A percentile compares a stretch with the other conserved stretches of the same genome.
Conservation (phyloP, 768 basidiomycete species). For the Udeniomyces megalosporus region DNA sequence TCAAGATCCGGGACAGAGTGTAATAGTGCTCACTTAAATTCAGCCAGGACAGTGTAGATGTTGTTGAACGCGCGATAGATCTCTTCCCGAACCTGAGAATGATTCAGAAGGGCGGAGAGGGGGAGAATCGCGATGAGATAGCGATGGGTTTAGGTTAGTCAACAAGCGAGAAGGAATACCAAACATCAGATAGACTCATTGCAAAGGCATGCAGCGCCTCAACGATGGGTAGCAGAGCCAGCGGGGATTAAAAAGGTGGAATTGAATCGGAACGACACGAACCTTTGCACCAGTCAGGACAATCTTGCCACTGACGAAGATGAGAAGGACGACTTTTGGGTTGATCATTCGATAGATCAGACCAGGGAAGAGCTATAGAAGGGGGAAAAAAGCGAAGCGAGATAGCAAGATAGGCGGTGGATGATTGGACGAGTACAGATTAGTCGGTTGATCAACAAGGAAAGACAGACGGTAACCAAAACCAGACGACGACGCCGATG, state of each 20-base stretch:
- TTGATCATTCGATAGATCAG: slow-evolving; percentile 99
- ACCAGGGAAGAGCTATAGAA: slow-evolving; percentile 77
- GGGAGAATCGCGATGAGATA: slow-evolving; percentile 19
- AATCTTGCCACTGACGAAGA: slow-evolving; percentile 98
- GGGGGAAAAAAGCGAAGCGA: neutral
- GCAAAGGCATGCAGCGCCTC: no score
- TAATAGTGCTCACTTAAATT: slow-evolving; percentile 56
- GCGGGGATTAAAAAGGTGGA: neutral
- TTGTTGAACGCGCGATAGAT: slow-evolving; percentile 99
- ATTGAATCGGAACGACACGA: slow-evolving; percentile 27
- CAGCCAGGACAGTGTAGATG: slow-evolving; percentile 93
- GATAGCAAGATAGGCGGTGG: neutral
- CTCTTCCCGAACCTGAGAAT: slow-evolving; percentile 69
- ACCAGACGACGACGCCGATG: no score
- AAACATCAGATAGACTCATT: no score
- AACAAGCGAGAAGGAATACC: no score
- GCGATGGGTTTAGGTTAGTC: neutral
- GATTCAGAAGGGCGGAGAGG: neutral
- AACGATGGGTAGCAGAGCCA: no score
- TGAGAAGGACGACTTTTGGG: slow-evolving; percentile 93
- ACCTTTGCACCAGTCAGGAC: slow-evolving; percentile 99
- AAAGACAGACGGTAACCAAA: no score
- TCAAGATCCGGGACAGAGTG: no score
- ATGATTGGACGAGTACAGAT: no score
- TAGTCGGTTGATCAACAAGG: no score